Evolutionary conservation across 2,329 filamentous ascomycete genomes (phyloP), one percentile per base, ranked within the genome.

Genomic region (Diplodia mutila): DNA sequence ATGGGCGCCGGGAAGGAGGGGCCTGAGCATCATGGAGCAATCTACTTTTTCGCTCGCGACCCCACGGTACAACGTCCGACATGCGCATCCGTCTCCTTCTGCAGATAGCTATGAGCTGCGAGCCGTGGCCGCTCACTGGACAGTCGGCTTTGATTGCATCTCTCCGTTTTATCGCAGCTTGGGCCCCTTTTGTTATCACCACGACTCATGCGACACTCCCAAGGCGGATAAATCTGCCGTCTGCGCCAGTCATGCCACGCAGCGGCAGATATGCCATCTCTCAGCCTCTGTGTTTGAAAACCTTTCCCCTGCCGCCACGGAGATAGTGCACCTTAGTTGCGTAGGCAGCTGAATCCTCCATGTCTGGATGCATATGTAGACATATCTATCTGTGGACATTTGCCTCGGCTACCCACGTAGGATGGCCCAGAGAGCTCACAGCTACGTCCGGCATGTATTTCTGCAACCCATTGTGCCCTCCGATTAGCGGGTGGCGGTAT

Each of bases 81-180:
- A 27, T 37, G 34, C 9, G 34, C 34, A 37, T 7, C 34, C 8
- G 34, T 37, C 34, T 37, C 34, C 34, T 37, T 11, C 34, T 12
- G 34, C 34, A 12, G 32, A 34, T 8, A 34, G 32, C 32, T 12
- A 14, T 37, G 21, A 23, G 18, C 18, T 11, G 34, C 53, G 9
- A 14, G 12, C 18, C 54, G 21, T 14, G 11, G 39, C 57, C 57
- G 57, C 7, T 25, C 25, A 51, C 32, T 27, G 55, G 42, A 16
- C 57, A 23, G 57, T 27, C 27, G 57, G 42, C 18, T 37, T 37
- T 51, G 27, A 51, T 63, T 37, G 59, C 46, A 18, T 4, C n/a
- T 18, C 39, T 34, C 46, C 14, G n/a, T 37, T 34, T 34, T 61
- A 61, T 61, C 57, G 57, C 57, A 61, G 57, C 57, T 39, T 21